Conservation (phyloP, 106 monocot genomes). For the Triglochin maritima region DNA sequence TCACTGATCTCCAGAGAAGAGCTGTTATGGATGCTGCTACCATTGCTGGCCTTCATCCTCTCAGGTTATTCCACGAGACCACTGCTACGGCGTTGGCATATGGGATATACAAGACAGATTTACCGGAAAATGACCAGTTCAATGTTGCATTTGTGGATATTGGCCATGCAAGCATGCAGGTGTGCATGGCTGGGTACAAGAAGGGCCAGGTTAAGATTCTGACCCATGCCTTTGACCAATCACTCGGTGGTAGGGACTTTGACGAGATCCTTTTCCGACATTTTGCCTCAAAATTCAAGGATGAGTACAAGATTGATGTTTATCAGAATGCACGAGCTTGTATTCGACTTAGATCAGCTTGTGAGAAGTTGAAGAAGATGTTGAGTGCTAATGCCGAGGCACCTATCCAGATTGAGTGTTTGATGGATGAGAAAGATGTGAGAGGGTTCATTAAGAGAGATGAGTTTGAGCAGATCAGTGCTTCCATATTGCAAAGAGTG, state of each 20-base stretch:
- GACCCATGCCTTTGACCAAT: slow-evolving; percentile 50
- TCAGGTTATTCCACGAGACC: slow-evolving; percentile 65
- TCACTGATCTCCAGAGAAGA: slow-evolving; percentile 72
- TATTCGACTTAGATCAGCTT: slow-evolving; percentile 43
- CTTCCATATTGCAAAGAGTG: slow-evolving; percentile 52
- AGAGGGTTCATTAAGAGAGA: slow-evolving; percentile 66
- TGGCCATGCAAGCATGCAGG: slow-evolving; percentile 86
- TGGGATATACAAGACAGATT: slow-evolving; percentile 78
- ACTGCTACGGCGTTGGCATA: slow-evolving; percentile 56
- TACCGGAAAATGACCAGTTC: slow-evolving; percentile 57
- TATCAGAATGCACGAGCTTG: slow-evolving; percentile 71
- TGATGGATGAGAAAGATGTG: slow-evolving; percentile 94
- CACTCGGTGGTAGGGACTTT: slow-evolving; percentile 76
- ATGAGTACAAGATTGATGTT: slow-evolving; percentile 65
- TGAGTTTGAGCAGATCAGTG: slow-evolving; percentile 67
- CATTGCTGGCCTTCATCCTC: slow-evolving; percentile 65
- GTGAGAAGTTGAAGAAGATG: slow-evolving; percentile 72
- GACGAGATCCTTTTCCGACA: slow-evolving; percentile 64
- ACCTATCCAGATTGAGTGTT: slow-evolving; percentile 65
- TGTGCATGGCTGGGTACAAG: slow-evolving; percentile 60
- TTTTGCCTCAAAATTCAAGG: slow-evolving; percentile 72
- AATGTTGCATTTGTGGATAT: slow-evolving; percentile 78
- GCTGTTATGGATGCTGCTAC: slow-evolving; percentile 60
- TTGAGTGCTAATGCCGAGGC: slow-evolving; percentile 89
- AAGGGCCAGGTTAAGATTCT: slow-evolving; percentile 72